These are phyloP conservation scores for Euphorbia tirucalli DNA, from an alignment of 345 rosid genomes.

Conservation along the genomic window DNA sequence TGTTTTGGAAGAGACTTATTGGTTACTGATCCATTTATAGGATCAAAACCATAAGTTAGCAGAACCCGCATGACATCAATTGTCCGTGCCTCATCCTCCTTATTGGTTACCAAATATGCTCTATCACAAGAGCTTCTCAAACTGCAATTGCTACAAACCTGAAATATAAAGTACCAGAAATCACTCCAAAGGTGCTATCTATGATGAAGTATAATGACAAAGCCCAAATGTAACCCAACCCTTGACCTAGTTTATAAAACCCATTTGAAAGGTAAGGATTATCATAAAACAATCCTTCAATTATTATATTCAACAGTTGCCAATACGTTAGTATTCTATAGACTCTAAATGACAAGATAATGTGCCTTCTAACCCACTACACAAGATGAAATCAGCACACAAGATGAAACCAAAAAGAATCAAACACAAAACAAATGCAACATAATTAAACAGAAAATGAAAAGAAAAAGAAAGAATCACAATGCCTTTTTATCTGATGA, in stretches of 20 bases:
- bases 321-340: neutral
- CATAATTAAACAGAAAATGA: neutral
- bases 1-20: conserved; percentile 66
- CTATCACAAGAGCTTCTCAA: conserved; percentile 83
- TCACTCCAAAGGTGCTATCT: conserved; percentile 18
- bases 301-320: conserved; percentile 5
- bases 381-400: neutral
- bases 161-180: conserved; percentile 26
- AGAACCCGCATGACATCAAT: conserved; percentile 82
- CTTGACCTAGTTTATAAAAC: neutral
- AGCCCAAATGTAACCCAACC: neutral
- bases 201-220: neutral
- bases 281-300: neutral
- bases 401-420: neutral
- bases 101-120: conserved; percentile 79
- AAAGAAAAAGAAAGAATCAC: neutral
- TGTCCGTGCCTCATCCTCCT: conserved; percentile 94
- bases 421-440: no score
- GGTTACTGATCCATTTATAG: conserved; percentile 45
- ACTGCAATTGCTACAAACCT: conserved; percentile 96
- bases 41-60: conserved; percentile 72
- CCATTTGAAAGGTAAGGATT: neutral
- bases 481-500: no score
- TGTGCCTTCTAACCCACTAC: neutral
- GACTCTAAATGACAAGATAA: neutral